Base-by-base conservation (phyloP, 192 early-diverging fungal genomes). In the Piromyces finnis region DNA sequence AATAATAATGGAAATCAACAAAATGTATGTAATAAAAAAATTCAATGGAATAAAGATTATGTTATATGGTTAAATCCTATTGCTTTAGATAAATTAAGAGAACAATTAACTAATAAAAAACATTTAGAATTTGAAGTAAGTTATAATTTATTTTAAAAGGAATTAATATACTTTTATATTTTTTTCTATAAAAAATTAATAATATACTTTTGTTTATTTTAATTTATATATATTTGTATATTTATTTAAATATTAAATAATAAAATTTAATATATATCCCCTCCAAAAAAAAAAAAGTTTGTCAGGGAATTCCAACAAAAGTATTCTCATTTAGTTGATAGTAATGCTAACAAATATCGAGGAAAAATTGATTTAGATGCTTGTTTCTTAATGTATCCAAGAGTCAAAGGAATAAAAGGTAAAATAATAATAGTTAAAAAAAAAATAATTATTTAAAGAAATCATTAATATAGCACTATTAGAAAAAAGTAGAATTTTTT, bases 51-150 rank as follows among this genome's bases (percentile, higher is more conserved):
- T 30, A 22, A 29, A 17, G 17, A 81, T 28, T 82, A 85, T 78
- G 28, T 85, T 2, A 79, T 89, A 12, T 89, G 87, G 87, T 79
- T 89, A 78, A 85, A 85, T 7, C 86, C 87, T 9, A 83, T 82
- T 12, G 87, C 87, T 1, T 84, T 89, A 12, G 86, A 84, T 11
- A 80, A 85, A 59, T 81, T 89, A 41, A 78, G 86, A 30, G 87
- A 89, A 79, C 81, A 83, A 32, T 83, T 88, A 82, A 77, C 83
- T 28, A 77, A 79, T 13, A 89, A 89, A 82, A 79, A 81, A 39
- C 37, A 79, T 77, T 29, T 87, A 13, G 88, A 89, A 35, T 78
- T 89, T 28, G 88, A 89, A 81, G 88, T 88, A 77, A 32, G 80
- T n/a, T n/a, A n/a, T n/a, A n/a, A n/a, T n/a, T n/a, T n/a, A n/a